Conservation (phyloP, 306 rosid species). For the Senna siamea region DNA sequence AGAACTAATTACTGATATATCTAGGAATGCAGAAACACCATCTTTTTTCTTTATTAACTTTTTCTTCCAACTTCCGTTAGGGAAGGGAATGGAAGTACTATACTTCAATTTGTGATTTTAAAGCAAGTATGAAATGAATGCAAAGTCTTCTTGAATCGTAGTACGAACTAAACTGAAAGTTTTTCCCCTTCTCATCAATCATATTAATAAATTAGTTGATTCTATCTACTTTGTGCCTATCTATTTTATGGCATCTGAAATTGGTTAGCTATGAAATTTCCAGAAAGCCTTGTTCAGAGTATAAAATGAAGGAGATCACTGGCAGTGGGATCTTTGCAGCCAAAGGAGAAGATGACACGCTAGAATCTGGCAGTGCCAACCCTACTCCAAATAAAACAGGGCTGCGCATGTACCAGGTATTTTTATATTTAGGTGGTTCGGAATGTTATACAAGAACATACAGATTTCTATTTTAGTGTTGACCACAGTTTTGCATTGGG, state of each 20-base stretch:
- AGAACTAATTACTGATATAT: not conserved
- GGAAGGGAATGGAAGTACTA: not conserved
- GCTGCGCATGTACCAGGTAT: conserved; percentile 94
- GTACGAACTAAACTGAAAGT: too few relatives aligned
- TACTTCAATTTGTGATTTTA: conserved; percentile 4
- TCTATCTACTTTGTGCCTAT: not conserved
- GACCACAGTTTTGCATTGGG: not conserved
- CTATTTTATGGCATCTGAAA: conserved; percentile 34
- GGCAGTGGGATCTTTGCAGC: conserved; percentile 92
- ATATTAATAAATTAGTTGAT: not conserved
- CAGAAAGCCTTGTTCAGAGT: conserved; percentile 93
- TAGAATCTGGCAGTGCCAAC: conserved; percentile 66
- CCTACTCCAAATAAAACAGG: conserved; percentile 68
- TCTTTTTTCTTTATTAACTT: not conserved
- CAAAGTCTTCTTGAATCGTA: too few relatives aligned
- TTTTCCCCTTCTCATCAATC: too few relatives aligned
- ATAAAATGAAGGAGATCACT: conserved; percentile 97
- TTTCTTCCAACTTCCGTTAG: not conserved
- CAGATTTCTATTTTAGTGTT: not conserved
- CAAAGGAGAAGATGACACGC: conserved; percentile 61
- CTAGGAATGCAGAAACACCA: conserved; percentile 23
- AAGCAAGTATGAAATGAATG: conserved; percentile 16
- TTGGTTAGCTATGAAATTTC: conserved; percentile 35
- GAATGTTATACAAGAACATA: not conserved
- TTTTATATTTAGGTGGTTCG: not conserved